Base-by-base conservation (phyloP, 1,284 basidiomycete species). In the Schizophyllum amplum region DNA sequence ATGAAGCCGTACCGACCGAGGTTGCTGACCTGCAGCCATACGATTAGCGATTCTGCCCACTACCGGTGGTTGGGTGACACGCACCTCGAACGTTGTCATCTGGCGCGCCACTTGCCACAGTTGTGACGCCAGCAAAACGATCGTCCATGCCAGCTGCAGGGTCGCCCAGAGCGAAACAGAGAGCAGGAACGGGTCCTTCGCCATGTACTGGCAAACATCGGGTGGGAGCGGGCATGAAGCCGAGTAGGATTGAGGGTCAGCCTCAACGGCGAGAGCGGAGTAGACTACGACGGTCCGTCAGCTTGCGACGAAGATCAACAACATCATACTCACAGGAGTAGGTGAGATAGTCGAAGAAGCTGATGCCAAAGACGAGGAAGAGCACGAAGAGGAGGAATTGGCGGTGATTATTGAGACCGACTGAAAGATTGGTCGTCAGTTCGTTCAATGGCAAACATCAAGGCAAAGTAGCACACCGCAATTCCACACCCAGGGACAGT, bases 401-500 rank as follows among this genome's bases (percentile, higher is more conserved):
- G 13, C 95, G 87, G 66, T 99, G 96, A 67, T 99, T 99, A 62
- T 91, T 87, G 53, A 84, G 80, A n/a, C 97, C 97, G 56, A 99
- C 92, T 92, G 65, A 97, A 57, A 97, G 54, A 33, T 54, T 25
- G 53, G 9, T 53, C 57, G 58, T 42, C 57, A 5, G 59, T 55
- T 53, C 24, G 3, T 42, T 17, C 27, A 25, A 51, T 17, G 42
- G 48, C 46, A 53, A n/a, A 57, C 26, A 7, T 50, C 20, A 1
- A 22, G n/a, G 11, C 47, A 52, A 48, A 17, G 20, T 5, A 2
- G 26, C 87, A 48, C 68, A 92, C 91, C 86, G 69, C 96, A 98
- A 72, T 98, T 98, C 90, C 94, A 97, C n/a, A 98, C 87, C 96
- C 96, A 99, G 6, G 97, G 97, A 66, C 96, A 98, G 67, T 98